Evolutionary conservation across 805 yeast genomes (phyloP), one percentile per base, ranked within the genome.

Genomic region (Saccharomycopsis javanensis): DNA sequence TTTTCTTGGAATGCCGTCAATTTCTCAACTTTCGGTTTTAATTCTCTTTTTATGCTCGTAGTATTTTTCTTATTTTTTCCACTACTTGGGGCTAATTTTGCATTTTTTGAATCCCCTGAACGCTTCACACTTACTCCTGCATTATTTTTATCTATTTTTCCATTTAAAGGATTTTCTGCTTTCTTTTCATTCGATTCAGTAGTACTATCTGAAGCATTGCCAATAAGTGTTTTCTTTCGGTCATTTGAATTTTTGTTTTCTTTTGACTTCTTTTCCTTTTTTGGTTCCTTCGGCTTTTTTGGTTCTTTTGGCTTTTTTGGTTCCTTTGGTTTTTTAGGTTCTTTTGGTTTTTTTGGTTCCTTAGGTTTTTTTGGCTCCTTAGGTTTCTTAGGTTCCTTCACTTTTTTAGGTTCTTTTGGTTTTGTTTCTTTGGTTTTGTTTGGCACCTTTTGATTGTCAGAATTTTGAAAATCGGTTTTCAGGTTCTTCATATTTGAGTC

Each of bases 1-100:
- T 82, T 78, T 63, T 85, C 91, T 65, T 87, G 95, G 64, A 86
- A 86, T 0, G 90, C 83, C 0, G 94, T 86, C 54, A 87, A 69
- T 63, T 51, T 42, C 28, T 56, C 66, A 63, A 64, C 64, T 3
- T 63, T 53, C 1, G 54, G 45, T 46, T 55, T 50, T 51, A 28
- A 28, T 34, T 53, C 55, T 48, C 57, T 54, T 8, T 48, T 23
- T 6, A 33, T 27, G 13, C 13, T 31, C 10, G 10, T 8, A 31
- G 35, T 31, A 42, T n/a, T 45, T 50, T 42, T 58, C 48, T 53
- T 60, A 57, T 48, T 16, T 54, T 54, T 45, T 46, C 31, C 20
- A 34, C 18, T 10, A 5, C 18, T 46, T 3, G 27, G 31, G 8
- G 27, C 16, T 16, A 13, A 16, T 20, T 42, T 42, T 20, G 13